These are phyloP conservation scores for Aeschynomene evenia DNA, from an alignment of 306 rosid genomes.

Conservation along the genomic window DNA sequence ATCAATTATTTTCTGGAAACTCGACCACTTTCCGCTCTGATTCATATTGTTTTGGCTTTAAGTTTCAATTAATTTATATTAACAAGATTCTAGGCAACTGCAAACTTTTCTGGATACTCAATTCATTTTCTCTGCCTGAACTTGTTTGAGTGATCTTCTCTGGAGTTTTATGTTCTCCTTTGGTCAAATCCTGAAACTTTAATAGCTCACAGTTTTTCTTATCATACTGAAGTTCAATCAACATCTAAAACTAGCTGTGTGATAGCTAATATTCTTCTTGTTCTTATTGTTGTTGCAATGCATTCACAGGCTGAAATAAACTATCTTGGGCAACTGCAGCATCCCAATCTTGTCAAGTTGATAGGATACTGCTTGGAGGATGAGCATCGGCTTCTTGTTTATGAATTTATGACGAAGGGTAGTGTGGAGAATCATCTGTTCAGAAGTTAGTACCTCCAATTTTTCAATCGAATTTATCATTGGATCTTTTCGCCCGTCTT, in stretches of 20 bases:
- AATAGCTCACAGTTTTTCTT: conserved; percentile 11
- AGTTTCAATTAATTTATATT: conserved; percentile 15
- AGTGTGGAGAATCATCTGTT: conserved; percentile 95
- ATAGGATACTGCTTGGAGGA: conserved; percentile 92
- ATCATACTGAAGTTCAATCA: conserved; percentile 8
- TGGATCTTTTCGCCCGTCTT: not conserved
- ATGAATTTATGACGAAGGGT: conserved; percentile 97
- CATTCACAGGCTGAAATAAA: conserved; percentile 82
- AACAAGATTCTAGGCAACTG: conserved; percentile 11
- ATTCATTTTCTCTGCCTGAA: not conserved
- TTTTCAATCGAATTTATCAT: not conserved
- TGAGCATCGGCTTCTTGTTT: conserved; percentile 83
- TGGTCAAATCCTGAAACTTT: not conserved
- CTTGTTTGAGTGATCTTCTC: conserved; percentile 1
- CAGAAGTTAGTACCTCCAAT: conserved; percentile 62
- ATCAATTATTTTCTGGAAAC: not conserved
- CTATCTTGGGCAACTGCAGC: conserved; percentile 86
- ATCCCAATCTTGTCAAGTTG: conserved; percentile 92
- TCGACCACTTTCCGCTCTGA: not conserved
- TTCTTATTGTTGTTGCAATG: conserved; percentile 23
- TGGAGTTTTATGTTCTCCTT: conserved; percentile 3
- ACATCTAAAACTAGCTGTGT: not conserved
- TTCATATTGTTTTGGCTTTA: not conserved
- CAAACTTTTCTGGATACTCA: conserved; percentile 13
- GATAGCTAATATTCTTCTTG: conserved; percentile 23